Percentiles rank a stretch among this genome's conserved stretches.
These are phyloP conservation scores for Spathaspora jeffriesii DNA, from an alignment of 1,139 yeast species.

Conservation along the genomic window DNA sequence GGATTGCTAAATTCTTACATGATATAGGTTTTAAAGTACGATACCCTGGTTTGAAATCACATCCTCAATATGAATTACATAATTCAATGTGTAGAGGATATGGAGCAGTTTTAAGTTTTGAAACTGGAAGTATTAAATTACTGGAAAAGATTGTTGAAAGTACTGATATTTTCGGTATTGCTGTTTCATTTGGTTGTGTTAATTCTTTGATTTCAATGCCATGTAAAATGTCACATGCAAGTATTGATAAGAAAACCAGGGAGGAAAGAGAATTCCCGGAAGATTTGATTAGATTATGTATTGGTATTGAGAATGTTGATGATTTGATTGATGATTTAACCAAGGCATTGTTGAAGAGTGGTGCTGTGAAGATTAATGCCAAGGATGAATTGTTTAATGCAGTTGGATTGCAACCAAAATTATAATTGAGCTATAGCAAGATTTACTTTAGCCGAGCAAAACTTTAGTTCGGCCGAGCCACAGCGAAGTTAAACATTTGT, in stretches of 20 bases:
- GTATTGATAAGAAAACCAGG: conserved; percentile 85
- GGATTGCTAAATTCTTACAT: conserved; percentile 73
- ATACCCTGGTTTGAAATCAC: conserved; percentile 80
- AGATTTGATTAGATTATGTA: conserved; percentile 83
- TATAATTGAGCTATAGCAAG: conserved; percentile 16
- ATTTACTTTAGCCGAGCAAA: background rate
- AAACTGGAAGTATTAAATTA: conserved; percentile 72
- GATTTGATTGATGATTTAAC: conserved; percentile 74
- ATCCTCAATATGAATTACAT: conserved; percentile 82
- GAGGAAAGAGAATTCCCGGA: conserved; percentile 90
- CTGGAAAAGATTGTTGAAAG: conserved; percentile 76
- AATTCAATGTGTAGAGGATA: conserved; percentile 77
- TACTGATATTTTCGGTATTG: conserved; percentile 79
- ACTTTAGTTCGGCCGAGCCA: too few relatives aligned
- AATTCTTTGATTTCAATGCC: conserved; percentile 92
- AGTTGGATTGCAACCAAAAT: conserved; percentile 40
- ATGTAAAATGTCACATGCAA: conserved; percentile 96
- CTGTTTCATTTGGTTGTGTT: conserved; percentile 94
- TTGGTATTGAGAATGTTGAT: conserved; percentile 76
- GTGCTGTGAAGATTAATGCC: conserved; percentile 49
- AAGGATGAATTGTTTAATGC: conserved; percentile 46
- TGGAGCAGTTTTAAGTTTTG: conserved; percentile 88
- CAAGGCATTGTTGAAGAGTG: conserved; percentile 66
- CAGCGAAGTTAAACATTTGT: too few relatives aligned
- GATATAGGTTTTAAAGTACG: conserved; percentile 66